Evolutionary conservation across 1,284 basidiomycete species (phyloP).

Genomic region (Rhodotorula sp.): DNA sequence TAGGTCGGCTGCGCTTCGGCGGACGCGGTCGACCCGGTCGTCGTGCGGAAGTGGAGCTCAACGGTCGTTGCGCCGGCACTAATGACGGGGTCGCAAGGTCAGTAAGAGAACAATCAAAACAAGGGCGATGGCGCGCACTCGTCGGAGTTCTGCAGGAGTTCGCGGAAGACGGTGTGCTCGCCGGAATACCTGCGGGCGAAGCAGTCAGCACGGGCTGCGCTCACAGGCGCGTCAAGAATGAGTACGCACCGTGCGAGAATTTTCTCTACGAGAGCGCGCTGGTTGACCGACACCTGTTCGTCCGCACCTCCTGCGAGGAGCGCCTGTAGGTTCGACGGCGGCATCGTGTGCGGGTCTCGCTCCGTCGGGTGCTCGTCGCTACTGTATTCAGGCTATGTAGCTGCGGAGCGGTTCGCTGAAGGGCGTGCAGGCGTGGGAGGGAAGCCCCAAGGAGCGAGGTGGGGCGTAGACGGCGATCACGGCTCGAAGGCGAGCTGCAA

Average conservation of each 20-base stretch:
- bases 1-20: constrained; percentile 57
- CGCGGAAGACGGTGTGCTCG: constrained; percentile 87
- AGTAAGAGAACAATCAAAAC: no score
- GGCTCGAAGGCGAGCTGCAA: no score
- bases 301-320: constrained; percentile 60
- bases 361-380: neutral
- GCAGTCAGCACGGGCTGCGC: constrained; percentile 59
- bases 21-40: neutral
- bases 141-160: constrained; percentile 93
- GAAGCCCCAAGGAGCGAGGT: no score
- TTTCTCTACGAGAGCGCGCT: constrained; percentile 65
- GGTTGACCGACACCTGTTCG: constrained; percentile 90
- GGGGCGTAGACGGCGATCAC: neutral
- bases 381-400: neutral
- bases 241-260: constrained; percentile 59
- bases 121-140: constrained; percentile 60
- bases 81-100: no score
- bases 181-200: constrained; percentile 77
- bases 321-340: constrained; percentile 14
- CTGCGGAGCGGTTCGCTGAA: no score
- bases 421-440: no score
- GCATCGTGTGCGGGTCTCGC: no score
- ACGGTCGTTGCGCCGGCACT: constrained; percentile 37
- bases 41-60: constrained; percentile 47
- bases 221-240: constrained; percentile 22